Percentiles rank a stretch among this genome's conserved stretches.
phyloP scores from a whole-genome alignment of 495 filamentous ascomycete genomes.

The Letharia columbiana region DNA sequence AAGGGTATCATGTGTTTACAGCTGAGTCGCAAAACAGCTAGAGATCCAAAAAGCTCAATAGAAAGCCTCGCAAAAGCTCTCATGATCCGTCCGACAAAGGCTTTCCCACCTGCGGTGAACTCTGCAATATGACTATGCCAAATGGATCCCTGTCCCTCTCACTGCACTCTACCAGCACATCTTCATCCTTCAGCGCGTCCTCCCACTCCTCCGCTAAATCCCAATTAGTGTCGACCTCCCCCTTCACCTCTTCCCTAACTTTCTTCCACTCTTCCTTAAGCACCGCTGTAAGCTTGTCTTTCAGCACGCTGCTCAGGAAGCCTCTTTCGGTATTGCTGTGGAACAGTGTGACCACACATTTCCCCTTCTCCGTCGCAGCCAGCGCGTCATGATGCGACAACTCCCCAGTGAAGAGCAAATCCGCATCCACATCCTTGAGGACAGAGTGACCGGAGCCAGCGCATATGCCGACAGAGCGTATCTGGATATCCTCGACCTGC shows the following conservation, averaged over 20 bases:
- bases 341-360: slow-evolving; percentile 72
- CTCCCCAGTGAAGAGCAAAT: slow-evolving; percentile 85
- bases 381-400: slow-evolving; percentile 88
- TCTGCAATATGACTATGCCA: slow-evolving; percentile 52
- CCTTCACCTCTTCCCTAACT: slow-evolving; percentile 33
- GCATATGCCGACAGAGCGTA: slow-evolving; percentile 60
- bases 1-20: slow-evolving; percentile 4
- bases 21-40: neutral
- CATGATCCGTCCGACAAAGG: slow-evolving; percentile 20
- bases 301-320: slow-evolving; percentile 65
- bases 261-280: slow-evolving; percentile 48
- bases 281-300: slow-evolving; percentile 48
- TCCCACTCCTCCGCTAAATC: slow-evolving; percentile 32
- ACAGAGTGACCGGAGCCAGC: slow-evolving; percentile 75
- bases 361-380: slow-evolving; percentile 78
- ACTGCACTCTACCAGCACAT: slow-evolving; percentile 62
- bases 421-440: slow-evolving; percentile 54
- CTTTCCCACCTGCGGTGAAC: slow-evolving; percentile 24
- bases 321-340: slow-evolving; percentile 87
- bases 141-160: slow-evolving; percentile 72
- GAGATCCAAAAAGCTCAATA: neutral
- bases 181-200: slow-evolving; percentile 41
- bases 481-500: slow-evolving; percentile 44
- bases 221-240: slow-evolving; percentile 29
- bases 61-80: neutral